A percentile compares a stretch with the other conserved stretches of the same genome.
Conservation (phyloP, 2,329 filamentous ascomycete species). For the Cladosporium sp. region DNA sequence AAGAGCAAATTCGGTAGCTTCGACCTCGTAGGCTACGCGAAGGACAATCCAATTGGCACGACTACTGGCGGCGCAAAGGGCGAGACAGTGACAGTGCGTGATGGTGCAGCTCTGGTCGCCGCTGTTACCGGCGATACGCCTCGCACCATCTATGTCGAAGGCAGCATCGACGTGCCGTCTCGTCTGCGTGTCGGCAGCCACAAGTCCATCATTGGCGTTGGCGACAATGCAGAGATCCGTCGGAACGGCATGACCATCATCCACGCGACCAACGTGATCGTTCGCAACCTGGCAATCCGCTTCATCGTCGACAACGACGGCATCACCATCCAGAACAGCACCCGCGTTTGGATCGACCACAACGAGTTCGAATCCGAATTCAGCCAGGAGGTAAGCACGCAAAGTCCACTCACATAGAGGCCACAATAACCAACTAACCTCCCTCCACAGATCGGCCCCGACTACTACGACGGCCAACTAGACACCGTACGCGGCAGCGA, state of each 20-base stretch:
- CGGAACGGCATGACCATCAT: constrained; percentile 35
- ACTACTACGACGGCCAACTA: constrained; percentile 38
- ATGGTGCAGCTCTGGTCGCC: constrained; percentile 36
- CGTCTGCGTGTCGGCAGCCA: constrained; percentile 44
- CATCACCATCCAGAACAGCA: constrained; percentile 43
- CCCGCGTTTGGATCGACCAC: constrained; percentile 46
- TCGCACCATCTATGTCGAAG: constrained; percentile 42
- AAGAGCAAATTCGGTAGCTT: constrained; percentile 14
- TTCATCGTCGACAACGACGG: constrained; percentile 39
- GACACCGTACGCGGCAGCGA: constrained; percentile 44
- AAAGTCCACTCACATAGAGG: no score
- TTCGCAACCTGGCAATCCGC: constrained; percentile 35
- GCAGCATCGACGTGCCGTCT: constrained; percentile 37
- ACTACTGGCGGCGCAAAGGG: constrained; percentile 38
- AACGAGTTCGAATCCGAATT: constrained; percentile 45
- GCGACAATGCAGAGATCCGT: constrained; percentile 33
- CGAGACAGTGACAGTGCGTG: constrained; percentile 32
- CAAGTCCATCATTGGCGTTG: constrained; percentile 40
- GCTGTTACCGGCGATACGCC: constrained; percentile 41
- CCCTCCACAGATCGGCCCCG: constrained; percentile 13
- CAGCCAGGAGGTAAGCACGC: no score
- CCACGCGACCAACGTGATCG: constrained; percentile 37
- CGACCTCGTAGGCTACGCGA: constrained; percentile 19
- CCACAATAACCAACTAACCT: no score
- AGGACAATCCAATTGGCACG: constrained; percentile 23